Evolutionary conservation across 495 filamentous ascomycete species (phyloP).

Genomic region (Lepraria neglecta): DNA sequence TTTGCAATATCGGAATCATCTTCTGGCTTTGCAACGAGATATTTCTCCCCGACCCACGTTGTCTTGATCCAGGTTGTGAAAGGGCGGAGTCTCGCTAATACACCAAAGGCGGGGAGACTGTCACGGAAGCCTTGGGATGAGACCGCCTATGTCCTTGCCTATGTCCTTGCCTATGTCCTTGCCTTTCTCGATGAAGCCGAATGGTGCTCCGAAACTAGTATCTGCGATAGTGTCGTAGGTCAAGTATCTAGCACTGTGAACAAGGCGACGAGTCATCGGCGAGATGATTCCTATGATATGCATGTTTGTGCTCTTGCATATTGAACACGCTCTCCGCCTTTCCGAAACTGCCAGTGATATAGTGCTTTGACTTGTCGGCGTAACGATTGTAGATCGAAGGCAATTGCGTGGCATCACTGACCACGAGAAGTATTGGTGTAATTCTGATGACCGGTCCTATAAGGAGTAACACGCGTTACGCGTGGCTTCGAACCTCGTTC

Average conservation of each 20-base stretch:
- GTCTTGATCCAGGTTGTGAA: slow-evolving; percentile 1
- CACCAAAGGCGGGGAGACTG: background rate
- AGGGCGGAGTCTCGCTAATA: background rate
- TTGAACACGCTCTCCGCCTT: background rate
- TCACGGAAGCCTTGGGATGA: background rate
- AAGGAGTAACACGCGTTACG: background rate
- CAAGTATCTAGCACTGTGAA: background rate
- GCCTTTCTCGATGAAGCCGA: background rate
- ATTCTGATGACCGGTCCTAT: background rate
- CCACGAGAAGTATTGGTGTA: background rate
- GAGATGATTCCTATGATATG: background rate
- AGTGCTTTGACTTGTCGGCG: background rate
- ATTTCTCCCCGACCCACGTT: background rate
- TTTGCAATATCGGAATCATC: background rate
- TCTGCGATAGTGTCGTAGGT: background rate
- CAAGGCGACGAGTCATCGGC: background rate
- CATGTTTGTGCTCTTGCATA: background rate
- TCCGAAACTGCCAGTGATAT: background rate
- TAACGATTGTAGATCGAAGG: background rate
- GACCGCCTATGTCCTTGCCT: too few relatives aligned
- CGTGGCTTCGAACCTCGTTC: background rate
- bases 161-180: background rate
- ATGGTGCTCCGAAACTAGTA: background rate
- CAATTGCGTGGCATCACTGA: background rate
- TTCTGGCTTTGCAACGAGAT: background rate